Percentiles rank a stretch among this genome's conserved stretches.
These are phyloP conservation scores for Cyphellophora europaea DNA, from an alignment of 2,329 filamentous ascomycete genomes.

Conservation along the genomic window DNA sequence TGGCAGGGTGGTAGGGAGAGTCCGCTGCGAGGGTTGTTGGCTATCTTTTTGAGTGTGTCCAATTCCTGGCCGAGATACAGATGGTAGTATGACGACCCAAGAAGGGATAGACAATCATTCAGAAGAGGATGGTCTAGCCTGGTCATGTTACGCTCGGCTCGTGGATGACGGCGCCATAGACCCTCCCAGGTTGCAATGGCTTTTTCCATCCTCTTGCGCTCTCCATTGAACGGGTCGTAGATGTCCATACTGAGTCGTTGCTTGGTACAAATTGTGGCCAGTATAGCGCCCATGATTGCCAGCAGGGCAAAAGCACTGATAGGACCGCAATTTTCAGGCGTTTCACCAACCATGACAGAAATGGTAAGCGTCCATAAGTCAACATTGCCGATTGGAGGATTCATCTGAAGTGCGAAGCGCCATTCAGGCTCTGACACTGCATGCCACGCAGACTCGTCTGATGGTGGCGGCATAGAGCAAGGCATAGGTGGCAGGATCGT, in stretches of 20 bases:
- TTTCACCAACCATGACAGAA: slow-evolving; percentile 1
- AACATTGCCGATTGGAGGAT: neutral
- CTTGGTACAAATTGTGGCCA: slow-evolving; percentile 4
- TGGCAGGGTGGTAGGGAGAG: slow-evolving; percentile 1
- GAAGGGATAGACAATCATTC: slow-evolving; percentile 6
- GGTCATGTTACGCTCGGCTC: slow-evolving; percentile 1
- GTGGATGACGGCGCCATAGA: slow-evolving; percentile 8
- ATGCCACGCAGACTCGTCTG: slow-evolving; percentile 6
- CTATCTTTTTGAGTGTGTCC: slow-evolving; percentile 4
- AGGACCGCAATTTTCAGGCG: neutral
- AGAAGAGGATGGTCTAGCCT: slow-evolving; percentile 4
- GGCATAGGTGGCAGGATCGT: slow-evolving; percentile 5
- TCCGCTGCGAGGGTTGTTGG: slow-evolving; percentile 2
- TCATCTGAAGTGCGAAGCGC: slow-evolving; percentile 1
- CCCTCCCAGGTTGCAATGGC: slow-evolving; percentile 4
- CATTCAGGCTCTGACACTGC: slow-evolving; percentile 5
- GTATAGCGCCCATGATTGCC: slow-evolving; percentile 2
- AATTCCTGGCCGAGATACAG: slow-evolving; percentile 7
- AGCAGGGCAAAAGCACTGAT: slow-evolving; percentile 7
- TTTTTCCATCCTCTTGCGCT: slow-evolving; percentile 4
- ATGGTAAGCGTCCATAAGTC: slow-evolving; percentile 5
- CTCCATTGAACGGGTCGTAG: neutral
- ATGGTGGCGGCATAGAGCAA: slow-evolving; percentile 2
- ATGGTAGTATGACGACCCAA: slow-evolving; percentile 7
- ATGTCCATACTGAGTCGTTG: slow-evolving; percentile 1